Conservation (phyloP, 2,329 filamentous ascomycete species). For the Karstenula rhodostoma region DNA sequence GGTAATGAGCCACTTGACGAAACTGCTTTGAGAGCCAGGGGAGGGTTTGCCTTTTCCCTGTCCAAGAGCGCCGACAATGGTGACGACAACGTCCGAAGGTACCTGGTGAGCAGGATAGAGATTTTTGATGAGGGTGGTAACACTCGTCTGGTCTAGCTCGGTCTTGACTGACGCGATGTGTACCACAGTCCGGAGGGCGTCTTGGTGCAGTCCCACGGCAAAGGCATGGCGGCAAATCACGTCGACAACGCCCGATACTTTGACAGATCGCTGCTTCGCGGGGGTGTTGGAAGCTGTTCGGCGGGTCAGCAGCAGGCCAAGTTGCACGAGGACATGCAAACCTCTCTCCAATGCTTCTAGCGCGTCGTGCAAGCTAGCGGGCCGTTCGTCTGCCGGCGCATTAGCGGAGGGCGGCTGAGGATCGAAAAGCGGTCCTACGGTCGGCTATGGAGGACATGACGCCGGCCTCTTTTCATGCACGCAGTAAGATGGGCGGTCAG, state of each 20-base stretch:
- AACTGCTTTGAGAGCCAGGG: conserved; percentile 71
- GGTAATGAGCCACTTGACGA: conserved; percentile 81
- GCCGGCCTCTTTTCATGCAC: conserved; percentile 32
- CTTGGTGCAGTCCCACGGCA: conserved; percentile 70
- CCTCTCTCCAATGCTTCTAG: conserved; percentile 48
- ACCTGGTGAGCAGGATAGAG: conserved; percentile 77
- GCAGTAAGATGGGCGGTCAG: conserved; percentile 35
- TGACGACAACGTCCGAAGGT: conserved; percentile 67
- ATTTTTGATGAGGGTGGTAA: conserved; percentile 73
- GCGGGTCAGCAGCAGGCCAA: conserved; percentile 31
- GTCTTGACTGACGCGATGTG: conserved; percentile 72
- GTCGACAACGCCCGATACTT: conserved; percentile 71
- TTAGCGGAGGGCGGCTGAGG: conserved; percentile 30
- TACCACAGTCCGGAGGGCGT: conserved; percentile 69
- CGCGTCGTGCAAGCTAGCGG: conserved; percentile 41
- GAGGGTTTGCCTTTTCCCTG: conserved; percentile 79
- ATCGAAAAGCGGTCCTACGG: conserved; percentile 28
- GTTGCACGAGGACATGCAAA: conserved; percentile 32
- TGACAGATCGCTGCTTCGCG: conserved; percentile 70
- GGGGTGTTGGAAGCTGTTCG: conserved; percentile 54
- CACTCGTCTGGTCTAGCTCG: conserved; percentile 78
- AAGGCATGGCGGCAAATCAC: conserved; percentile 70
- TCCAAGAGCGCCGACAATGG: conserved; percentile 76
- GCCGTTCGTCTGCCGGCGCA: conserved; percentile 38
- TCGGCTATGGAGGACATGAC: conserved; percentile 43